Evolutionary conservation across 257 asterid species (phyloP), one percentile per base, ranked within the genome.

Genomic region (Coffea eugenioides): DNA sequence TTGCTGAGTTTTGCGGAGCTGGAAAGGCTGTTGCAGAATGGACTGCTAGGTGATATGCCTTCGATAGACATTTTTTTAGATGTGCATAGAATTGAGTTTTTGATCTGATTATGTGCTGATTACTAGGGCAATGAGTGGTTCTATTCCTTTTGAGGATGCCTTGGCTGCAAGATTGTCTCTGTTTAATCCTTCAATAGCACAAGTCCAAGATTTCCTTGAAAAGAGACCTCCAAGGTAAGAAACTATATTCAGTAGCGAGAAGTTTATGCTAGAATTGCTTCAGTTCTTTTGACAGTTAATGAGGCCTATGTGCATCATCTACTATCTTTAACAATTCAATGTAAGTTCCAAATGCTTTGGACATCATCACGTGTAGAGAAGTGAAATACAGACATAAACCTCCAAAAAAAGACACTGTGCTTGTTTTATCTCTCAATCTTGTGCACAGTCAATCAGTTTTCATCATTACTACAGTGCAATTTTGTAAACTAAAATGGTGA

Each of bases 111-210:
- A 71, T 57, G 48, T 64, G 41, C 57, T 20, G 11, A 39, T 73
- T 86, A 65, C 36, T 84, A 95, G 97, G 91, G 99, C 99, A 74
- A 95, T 95, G 99, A 86, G 90, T 75, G 99, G 98, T 61, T 92
- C 98, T 31, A 97, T 95, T 79, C 97, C 98, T 76, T 95, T 95
- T 79, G 99, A 95, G 89, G 88, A 93, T 84, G 99, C 99, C 11
- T 86, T 95, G 91, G 95, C 97, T 81, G 97, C 97, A 72, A 87
- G 99, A 69, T 80, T 95, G 45, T 88, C 97, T 79, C 88, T 95
- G 31, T 92, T 95, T 74, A 91, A 86, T 77, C 99, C 98, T 46
- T 91, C 98, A 18, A 77, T 89, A 31, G 79, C 93, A n/a, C 92
- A 89, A 86, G 88, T 95, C 80, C 92, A 89, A 82, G 92, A 93